Base-by-base conservation (phyloP, 164 flowering plant species). In the Paratinospora sagittata region DNA sequence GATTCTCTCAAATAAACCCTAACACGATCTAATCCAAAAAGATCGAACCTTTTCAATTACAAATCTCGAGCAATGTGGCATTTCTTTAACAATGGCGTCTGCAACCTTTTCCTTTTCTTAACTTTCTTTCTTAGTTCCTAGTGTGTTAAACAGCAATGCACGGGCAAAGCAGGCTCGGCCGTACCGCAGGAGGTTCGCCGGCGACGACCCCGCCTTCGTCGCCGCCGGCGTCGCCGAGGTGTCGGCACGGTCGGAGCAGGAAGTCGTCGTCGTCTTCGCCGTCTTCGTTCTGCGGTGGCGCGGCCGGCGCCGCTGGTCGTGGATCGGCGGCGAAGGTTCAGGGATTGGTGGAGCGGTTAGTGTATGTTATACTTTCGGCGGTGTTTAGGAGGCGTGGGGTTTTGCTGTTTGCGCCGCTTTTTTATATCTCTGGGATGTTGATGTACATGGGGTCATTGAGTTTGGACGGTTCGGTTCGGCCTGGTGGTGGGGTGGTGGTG, bases 341-440 rank as follows among this genome's bases (percentile, higher is more conserved):
- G n/a, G 70, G 76, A 10, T 62, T 78, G 4, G 62, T 74, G 23
- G 88, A 88, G 78, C 81, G 84, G 33, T 7, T 87, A 52, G 77
- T 85, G 36, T 84, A 81, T 72, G 6, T 84, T n/a, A 1, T 88
- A 0, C 63, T 93, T 0, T 81, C 91, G 9, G 81, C 75, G n/a
- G 88, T 89, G 24, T 75, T 86, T 27, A 74, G 84, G 76, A 68
- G 97, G 58, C 84, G 85, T 47, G 89, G 90, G 13, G 68, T 89
- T 63, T 79, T 87, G 33, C 74, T 89, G 6, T 82, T 89, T 58
- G 90, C 87, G 21, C 93, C 93, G 24, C 70, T 89, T 43, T 26
- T 89, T 67, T 89, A 89, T 68, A 80, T 88, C 45, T 75, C 83
- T 21, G 88, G 81, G 19, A 87, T 87, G 88, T 63, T 87, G 72